Evolutionary conservation across 495 filamentous ascomycete species (phyloP), one percentile per base, ranked within the genome.

Genomic region (Penicillium riverlandense): DNA sequence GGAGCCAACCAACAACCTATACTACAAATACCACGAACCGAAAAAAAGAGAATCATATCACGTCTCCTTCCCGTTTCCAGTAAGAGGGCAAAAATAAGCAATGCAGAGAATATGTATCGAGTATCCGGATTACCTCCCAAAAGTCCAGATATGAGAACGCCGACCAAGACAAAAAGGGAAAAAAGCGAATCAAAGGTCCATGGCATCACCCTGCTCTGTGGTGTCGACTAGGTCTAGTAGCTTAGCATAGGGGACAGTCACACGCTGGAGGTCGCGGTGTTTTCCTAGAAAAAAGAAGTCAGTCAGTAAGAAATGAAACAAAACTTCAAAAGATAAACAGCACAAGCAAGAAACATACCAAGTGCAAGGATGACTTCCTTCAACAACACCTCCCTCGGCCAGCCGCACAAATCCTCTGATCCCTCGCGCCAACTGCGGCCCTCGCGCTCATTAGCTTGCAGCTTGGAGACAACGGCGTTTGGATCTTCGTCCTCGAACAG

Each of bases 281-380:
- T 96, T 96, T 43, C 90, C 90, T 95, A 45, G 45, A 45, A n/a
- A 36, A 42, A 30, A 6, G 3, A 9, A 41, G 4, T 6, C 30
- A 47, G 37, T 40, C 2, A 50, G 72, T 51, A 80, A 64, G 35
- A 55, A 38, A 15, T 15, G 22, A 29, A 40, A 29, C 33, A 46
- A 9, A 37, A 22, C 22, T 6, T 2, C 22, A 33, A 6, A 35
- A 11, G 22, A 11, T 14, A 16, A 34, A 8, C n/a, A 4, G 11
- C 32, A 42, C 12, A 36, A 37, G 22, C 29, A 44, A 50, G 11
- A 11, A 43, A 74, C 85, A 66, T 83, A 95, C 92, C 92, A 35
- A 98, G 75, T 58, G 94, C 87, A 56, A 96, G 67, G 41, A 97
- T 83, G 36, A 95, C 91, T 42, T 85, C 88, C 70, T 85, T 90